A percentile compares a stretch with the other conserved stretches of the same genome.
Evolutionary conservation across 2,329 filamentous ascomycete genomes (phyloP).

Genomic region (Colletotrichum sublineola): DNA sequence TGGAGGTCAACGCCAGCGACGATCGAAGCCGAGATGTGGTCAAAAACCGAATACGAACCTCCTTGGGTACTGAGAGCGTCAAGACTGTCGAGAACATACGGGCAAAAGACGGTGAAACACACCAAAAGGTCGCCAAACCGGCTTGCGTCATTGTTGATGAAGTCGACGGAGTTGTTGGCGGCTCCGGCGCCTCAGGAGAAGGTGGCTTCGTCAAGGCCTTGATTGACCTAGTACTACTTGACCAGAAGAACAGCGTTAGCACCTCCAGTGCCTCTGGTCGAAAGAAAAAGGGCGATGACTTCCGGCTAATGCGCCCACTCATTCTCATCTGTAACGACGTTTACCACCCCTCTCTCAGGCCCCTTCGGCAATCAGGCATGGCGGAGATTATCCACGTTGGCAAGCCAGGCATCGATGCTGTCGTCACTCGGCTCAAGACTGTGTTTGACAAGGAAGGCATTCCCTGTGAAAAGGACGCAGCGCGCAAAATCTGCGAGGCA

Average conservation of each 20-base stretch:
- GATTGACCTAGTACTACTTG: slow-evolving; percentile 87
- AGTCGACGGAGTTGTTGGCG: slow-evolving; percentile 92
- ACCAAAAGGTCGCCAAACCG: slow-evolving; percentile 82
- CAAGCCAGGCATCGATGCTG: slow-evolving; percentile 87
- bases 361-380: slow-evolving; percentile 84
- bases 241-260: slow-evolving; percentile 78
- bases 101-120: slow-evolving; percentile 60
- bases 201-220: slow-evolving; percentile 96
- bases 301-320: slow-evolving; percentile 86
- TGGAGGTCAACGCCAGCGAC: slow-evolving; percentile 98
- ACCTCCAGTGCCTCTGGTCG: slow-evolving; percentile 48
- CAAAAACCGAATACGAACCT: slow-evolving; percentile 89
- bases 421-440: slow-evolving; percentile 82
- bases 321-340: slow-evolving; percentile 98
- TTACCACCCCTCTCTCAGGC: slow-evolving; percentile 89
- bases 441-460: slow-evolving; percentile 94
- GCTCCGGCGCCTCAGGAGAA: slow-evolving; percentile 82
- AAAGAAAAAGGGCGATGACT: slow-evolving; percentile 85
- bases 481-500: slow-evolving; percentile 85
- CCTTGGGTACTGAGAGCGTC: slow-evolving; percentile 93
- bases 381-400: slow-evolving; percentile 94
- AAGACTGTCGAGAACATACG: slow-evolving; percentile 77
- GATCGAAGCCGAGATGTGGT: slow-evolving; percentile 92
- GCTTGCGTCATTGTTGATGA: slow-evolving; percentile 97
- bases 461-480: slow-evolving; percentile 88